Percentiles rank a stretch among this genome's conserved stretches.
phyloP scores from a whole-genome alignment of 176 grass and related monocot genomes.

The Stipa capillata region DNA sequence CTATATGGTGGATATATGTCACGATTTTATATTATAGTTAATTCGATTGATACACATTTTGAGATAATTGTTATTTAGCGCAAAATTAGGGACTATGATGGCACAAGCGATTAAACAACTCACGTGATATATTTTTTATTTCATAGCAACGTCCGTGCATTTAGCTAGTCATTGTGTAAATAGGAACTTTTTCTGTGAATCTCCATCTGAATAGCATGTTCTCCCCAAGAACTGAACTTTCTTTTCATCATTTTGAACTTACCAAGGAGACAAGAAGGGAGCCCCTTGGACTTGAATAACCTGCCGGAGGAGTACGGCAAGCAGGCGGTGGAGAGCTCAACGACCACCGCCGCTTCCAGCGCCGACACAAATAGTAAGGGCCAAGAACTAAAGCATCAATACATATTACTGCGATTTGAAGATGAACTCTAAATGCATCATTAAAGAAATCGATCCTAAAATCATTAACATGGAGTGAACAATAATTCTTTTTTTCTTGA shows the following conservation, averaged over 20 bases:
- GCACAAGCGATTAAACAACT: too few species aligned
- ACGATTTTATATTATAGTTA: too few species aligned
- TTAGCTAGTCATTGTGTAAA: slow-evolving; percentile 8
- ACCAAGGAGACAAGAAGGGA: slow-evolving; percentile 80
- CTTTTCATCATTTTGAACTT: slow-evolving; percentile 16
- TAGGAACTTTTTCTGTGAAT: not conserved
- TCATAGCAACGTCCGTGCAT: too few species aligned
- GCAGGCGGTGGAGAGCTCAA: slow-evolving; percentile 84
- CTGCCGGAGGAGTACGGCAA: slow-evolving; percentile 90
- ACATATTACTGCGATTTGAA: not conserved
- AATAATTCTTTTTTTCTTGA: not conserved
- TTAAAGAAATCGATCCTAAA: not conserved
- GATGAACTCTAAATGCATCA: not conserved
- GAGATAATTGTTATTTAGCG: too few species aligned
- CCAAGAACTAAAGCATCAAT: not conserved
- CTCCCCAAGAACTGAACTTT: not conserved
- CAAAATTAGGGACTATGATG: too few species aligned
- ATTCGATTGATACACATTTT: too few species aligned
- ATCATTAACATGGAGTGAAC: not conserved
- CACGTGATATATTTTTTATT: too few species aligned
- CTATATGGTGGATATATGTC: too few species aligned
- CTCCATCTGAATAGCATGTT: not conserved
- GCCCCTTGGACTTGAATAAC: slow-evolving; percentile 85
- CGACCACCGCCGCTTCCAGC: slow-evolving; percentile 67
- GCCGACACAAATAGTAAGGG: slow-evolving; percentile 47